Evolutionary conservation across 257 asterid genomes (phyloP), one percentile per base, ranked within the genome.

Genomic region (Lycium ferocissimum): DNA sequence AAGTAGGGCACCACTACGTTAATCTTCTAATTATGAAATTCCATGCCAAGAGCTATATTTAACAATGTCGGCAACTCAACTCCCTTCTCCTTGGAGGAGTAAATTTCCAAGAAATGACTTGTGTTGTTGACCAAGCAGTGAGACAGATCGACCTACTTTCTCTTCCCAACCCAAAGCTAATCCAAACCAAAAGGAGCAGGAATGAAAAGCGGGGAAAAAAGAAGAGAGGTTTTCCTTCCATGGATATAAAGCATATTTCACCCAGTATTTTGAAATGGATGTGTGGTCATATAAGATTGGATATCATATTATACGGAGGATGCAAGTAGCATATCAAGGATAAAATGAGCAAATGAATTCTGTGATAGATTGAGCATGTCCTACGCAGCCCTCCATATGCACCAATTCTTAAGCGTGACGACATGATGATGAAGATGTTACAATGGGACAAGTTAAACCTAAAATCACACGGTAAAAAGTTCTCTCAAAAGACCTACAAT

Each of bases 111-210:
- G 10, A 72, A 72, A 72, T n/a, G 18, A 45, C 80, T 45, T 18
- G 26, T 43, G 38, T 43, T 72, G n/a, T 72, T n/a, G 10, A 72
- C 80, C 38, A 43, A 13, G 47, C 73, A 13, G 47, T 1, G n/a
- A 35, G 69, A 66, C 8, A 5, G 40, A 71, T 9, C 14, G 53
- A 71, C 20, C 61, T 47, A 47, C 81, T 45, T 70, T 75, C 13
- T 75, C 40, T 75, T 49, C 61, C 59, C 61, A 75, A n/a, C 59
- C 79, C 20, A 75, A 26, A 75, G 40, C 61, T 22, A 75, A 75
- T 20, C 81, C 58, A 72, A 72, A 45, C 15, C 13, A 38, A 38
- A 14, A 49, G 61, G 18, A 49, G 81, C 43, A 49, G 40, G 81
- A 26, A 26, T 2, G 15, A 20, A 6, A 49, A 3, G n/a, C 10